Evolutionary conservation across 352 stramenopile genomes (phyloP).

Genomic region (Globisporangium recalcitrans): DNA sequence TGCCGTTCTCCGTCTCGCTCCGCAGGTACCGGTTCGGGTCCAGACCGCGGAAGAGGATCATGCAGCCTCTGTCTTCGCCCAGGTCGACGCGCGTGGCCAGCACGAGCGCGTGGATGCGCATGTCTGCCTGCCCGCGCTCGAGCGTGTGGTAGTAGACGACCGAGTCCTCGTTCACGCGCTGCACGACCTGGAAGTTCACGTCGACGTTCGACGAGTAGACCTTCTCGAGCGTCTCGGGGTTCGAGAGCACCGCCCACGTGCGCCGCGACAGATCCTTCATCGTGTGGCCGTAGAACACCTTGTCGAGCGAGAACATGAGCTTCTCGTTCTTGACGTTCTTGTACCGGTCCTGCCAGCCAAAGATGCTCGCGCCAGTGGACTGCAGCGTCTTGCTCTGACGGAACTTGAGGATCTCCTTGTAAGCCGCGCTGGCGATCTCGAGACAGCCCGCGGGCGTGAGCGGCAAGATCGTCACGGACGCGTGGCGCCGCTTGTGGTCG

Average conservation of each 20-base stretch:
- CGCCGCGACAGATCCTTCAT: slow-evolving; percentile 34
- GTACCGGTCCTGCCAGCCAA: slow-evolving; percentile 66
- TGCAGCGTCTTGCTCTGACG: slow-evolving; percentile 37
- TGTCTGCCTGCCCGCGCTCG: slow-evolving; percentile 40
- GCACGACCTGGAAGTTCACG: slow-evolving; percentile 57
- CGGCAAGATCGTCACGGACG: slow-evolving; percentile 34
- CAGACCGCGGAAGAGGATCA: slow-evolving; percentile 51
- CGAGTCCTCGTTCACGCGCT: slow-evolving; percentile 49
- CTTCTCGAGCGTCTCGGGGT: slow-evolving; percentile 36
- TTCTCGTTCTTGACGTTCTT: slow-evolving; percentile 37
- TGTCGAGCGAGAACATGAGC: slow-evolving; percentile 66
- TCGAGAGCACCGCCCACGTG: slow-evolving; percentile 50
- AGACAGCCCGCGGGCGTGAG: slow-evolving; percentile 39
- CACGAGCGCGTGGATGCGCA: slow-evolving; percentile 58
- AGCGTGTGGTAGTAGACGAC: slow-evolving; percentile 73
- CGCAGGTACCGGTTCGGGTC: slow-evolving; percentile 52
- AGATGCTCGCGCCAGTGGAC: slow-evolving; percentile 50
- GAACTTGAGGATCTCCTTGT: slow-evolving; percentile 46
- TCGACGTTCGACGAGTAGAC: slow-evolving; percentile 49
- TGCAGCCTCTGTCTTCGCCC: slow-evolving; percentile 28
- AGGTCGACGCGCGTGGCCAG: slow-evolving; percentile 52
- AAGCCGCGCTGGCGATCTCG: slow-evolving; percentile 39
- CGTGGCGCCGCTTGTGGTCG: slow-evolving; percentile 13
- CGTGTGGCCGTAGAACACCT: slow-evolving; percentile 36
- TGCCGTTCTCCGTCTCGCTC: slow-evolving; percentile 37